Evolutionary conservation across 495 filamentous ascomycete genomes (phyloP).

Genomic region (Aspergillus steynii): DNA sequence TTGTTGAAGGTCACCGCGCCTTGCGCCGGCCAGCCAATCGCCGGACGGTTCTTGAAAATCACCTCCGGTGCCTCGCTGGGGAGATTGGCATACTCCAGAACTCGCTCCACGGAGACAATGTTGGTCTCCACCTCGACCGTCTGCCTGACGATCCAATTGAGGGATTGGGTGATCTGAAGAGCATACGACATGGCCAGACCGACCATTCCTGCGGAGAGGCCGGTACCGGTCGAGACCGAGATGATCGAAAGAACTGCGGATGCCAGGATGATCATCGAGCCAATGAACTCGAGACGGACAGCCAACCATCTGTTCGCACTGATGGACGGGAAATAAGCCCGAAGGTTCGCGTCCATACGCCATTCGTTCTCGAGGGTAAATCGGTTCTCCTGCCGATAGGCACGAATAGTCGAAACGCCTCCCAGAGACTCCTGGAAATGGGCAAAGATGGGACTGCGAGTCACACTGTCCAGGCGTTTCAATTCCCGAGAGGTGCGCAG

Average conservation of each 20-base stretch:
- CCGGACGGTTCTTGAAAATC: conserved; percentile 81
- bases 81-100: conserved; percentile 91
- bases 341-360: conserved; percentile 93
- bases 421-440: conserved; percentile 98
- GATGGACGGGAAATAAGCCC: conserved; percentile 95
- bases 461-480: conserved; percentile 94
- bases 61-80: conserved; percentile 96
- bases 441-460: conserved; percentile 92
- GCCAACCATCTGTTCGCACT: conserved; percentile 97
- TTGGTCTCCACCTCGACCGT: conserved; percentile 99
- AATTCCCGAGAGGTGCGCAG: conserved; percentile 93
- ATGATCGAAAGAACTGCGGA: conserved; percentile 81
- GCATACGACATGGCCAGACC: conserved; percentile 97
- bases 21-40: conserved; percentile 87
- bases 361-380: conserved; percentile 96
- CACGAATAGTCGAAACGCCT: conserved; percentile 95
- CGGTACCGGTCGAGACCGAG: conserved; percentile 70
- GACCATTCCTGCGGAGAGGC: conserved; percentile 74
- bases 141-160: conserved; percentile 99
- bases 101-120: conserved; percentile 97
- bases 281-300: conserved; percentile 93
- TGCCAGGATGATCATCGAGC: conserved; percentile 88
- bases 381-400: conserved; percentile 83
- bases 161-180: conserved; percentile 93
- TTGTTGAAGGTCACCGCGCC: conserved; percentile 90